Evolutionary conservation across 2,329 filamentous ascomycete genomes (phyloP).

Genomic region (Ascosphaera acerosa): DNA sequence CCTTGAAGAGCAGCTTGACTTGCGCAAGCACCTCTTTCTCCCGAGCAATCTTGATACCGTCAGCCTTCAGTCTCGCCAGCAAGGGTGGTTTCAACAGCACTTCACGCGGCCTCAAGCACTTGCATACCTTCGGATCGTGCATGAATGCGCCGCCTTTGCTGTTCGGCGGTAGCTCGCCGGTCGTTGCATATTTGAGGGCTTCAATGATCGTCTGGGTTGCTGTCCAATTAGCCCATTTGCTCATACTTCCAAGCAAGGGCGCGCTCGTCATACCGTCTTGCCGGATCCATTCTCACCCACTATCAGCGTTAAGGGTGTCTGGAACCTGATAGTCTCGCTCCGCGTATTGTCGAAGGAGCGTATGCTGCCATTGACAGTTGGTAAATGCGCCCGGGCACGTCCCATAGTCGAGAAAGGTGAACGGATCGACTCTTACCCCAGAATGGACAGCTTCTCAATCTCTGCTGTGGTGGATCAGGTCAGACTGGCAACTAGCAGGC

Average conservation of each 20-base stretch:
- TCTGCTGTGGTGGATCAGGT: too few species aligned
- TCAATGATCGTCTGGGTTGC: conserved; percentile 75
- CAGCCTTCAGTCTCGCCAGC: not conserved
- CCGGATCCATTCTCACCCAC: conserved; percentile 94
- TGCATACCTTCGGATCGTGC: conserved; percentile 63
- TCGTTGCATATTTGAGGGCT: conserved; percentile 93
- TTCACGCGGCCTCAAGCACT: not conserved
- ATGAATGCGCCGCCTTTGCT: conserved; percentile 77
- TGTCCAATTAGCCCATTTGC: too few species aligned
- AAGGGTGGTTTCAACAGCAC: too few species aligned
- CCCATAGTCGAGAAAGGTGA: conserved; percentile 2
- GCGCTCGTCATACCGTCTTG: conserved; percentile 65
- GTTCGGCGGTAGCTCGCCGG: conserved; percentile 78
- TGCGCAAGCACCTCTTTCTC: conserved; percentile 79
- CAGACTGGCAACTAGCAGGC: too few species aligned
- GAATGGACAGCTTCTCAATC: conserved; percentile 73
- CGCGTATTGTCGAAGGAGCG: conserved; percentile 63
- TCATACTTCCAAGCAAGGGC: conserved; percentile 4
- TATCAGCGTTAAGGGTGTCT: conserved; percentile 78
- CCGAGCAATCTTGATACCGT: conserved; percentile 33
- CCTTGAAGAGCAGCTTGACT: conserved; percentile 69
- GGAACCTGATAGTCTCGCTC: conserved; percentile 62
- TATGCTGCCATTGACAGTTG: conserved; percentile 22
- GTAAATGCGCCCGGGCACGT: conserved; percentile 1
- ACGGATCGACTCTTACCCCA: conserved; percentile 29